Evolutionary conservation across 169 alveolate genomes (phyloP).

Genomic region (Plasmodium adleri): DNA sequence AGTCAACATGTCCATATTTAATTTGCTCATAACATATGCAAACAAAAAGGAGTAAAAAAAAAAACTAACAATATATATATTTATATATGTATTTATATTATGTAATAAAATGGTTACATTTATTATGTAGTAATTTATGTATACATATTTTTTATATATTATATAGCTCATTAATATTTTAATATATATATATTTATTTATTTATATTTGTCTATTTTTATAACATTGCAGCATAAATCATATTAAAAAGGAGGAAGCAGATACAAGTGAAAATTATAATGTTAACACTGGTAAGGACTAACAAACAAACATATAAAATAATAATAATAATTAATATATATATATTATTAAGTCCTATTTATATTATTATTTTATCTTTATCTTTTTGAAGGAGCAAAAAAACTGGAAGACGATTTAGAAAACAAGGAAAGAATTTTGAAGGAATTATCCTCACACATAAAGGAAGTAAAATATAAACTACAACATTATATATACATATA

Average conservation of each 20-base stretch:
- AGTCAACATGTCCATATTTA: constrained; percentile 37
- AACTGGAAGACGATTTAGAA: constrained; percentile 67
- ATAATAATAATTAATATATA: no score
- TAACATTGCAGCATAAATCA: neutral
- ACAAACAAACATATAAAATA: neutral
- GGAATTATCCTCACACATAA: constrained; percentile 57
- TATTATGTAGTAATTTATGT: neutral
- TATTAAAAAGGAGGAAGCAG: neutral
- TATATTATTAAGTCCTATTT: neutral
- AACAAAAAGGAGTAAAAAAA: constrained; percentile 21
- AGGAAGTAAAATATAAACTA: constrained; percentile 15
- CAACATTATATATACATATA: neutral
- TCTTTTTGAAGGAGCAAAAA: constrained; percentile 32
- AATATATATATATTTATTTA: neutral
- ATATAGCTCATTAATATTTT: neutral
- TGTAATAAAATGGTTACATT: neutral
- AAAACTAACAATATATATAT: neutral
- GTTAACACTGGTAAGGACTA: neutral
- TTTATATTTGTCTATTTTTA: neutral
- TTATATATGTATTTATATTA: neutral
- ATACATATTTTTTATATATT: neutral
- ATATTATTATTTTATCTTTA: neutral
- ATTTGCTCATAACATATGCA: constrained; percentile 27
- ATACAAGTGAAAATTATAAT: neutral
- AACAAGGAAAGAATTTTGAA: constrained; percentile 63